phyloP scores from a whole-genome alignment of 768 basidiomycete species.

The Exidia glandulosa region DNA sequence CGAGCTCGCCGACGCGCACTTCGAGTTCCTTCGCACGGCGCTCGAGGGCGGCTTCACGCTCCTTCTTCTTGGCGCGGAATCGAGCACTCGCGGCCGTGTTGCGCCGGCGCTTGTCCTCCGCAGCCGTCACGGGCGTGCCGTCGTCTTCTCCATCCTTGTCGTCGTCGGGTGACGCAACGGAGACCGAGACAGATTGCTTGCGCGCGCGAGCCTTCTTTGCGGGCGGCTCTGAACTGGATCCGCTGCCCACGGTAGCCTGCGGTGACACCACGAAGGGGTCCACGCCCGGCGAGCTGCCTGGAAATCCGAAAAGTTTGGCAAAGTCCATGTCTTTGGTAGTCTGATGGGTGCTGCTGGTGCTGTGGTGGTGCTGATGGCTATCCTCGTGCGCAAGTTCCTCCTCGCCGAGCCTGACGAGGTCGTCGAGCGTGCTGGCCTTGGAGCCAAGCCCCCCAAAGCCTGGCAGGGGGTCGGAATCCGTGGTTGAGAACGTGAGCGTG shows the following conservation, averaged over 20 bases:
- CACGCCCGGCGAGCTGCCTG: too few relatives aligned
- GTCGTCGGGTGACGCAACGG: constrained; percentile 5
- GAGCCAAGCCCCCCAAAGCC: constrained; percentile 8
- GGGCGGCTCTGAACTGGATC: constrained; percentile 21
- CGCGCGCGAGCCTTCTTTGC: constrained; percentile 41
- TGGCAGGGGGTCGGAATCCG: background rate
- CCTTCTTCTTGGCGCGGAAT: constrained; percentile 93
- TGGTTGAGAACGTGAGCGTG: constrained; percentile 8
- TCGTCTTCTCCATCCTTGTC: constrained; percentile 5
- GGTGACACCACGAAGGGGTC: constrained; percentile 30
- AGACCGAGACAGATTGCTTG: constrained; percentile 11
- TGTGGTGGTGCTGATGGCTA: background rate
- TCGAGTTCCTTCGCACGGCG: constrained; percentile 77
- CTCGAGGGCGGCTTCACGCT: constrained; percentile 84
- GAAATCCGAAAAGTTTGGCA: constrained; percentile 23
- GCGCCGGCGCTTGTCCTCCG: constrained; percentile 86
- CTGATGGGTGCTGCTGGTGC: constrained; percentile 13
- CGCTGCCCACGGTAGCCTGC: constrained; percentile 17
- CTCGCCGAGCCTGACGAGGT: background rate
- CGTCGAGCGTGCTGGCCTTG: background rate
- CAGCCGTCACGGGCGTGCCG: constrained; percentile 30
- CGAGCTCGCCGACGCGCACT: constrained; percentile 64
- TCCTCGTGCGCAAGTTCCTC: constrained; percentile 5
- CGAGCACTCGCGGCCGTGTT: constrained; percentile 91
- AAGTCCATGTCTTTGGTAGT: constrained; percentile 34